Evolutionary conservation across 495 filamentous ascomycete genomes (phyloP), one percentile per base, ranked within the genome.

Genomic region (Aspergillus nanangensis): DNA sequence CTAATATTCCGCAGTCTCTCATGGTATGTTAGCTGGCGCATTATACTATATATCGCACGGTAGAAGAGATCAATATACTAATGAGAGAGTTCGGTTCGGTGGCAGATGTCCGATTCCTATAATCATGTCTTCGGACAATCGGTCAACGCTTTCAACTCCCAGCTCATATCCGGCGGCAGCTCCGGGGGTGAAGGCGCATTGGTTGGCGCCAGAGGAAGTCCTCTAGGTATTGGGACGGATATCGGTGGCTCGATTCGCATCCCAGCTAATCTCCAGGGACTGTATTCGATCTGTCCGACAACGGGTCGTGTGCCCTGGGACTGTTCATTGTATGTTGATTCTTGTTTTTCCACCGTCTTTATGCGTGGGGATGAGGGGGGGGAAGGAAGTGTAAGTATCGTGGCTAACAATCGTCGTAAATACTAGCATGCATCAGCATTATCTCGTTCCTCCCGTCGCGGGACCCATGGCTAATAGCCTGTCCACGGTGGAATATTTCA

Each of bases 141-240:
- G 0, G 63, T 78, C 8, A 81, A 82, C 54, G 78, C 83, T 0
- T 65, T 70, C 44, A 82, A 85, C 55, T 67, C 60, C 5, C 60
- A 57, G 1, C 56, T 86, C 22, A 84, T 77, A 8, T 58, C 74
- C 4, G 84, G 84, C 5, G 84, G 83, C 0, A 81, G 77, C 35
- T 80, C 79, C 1, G 82, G 83, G 11, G 84, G 85, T 37, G 85
- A 89, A 56, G 78, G 72, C 1, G 79, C 83, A 0, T 65, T 88
- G n/a, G 49, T 86, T 27, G 80, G 70, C 1, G 61, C 79, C 1
- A 58, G 75, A 1, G 83, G 82, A 2, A 80, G 76, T 25, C 64
- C 74, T 22, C 60, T 87, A 0, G 85, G 85, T 0, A 79, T 89
- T 33, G 84, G 83, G 0, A 82, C 80, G 1, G 84, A 88, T 53